Base-by-base conservation (phyloP, 495 filamentous ascomycete genomes). In the Neurospora sp. region DNA sequence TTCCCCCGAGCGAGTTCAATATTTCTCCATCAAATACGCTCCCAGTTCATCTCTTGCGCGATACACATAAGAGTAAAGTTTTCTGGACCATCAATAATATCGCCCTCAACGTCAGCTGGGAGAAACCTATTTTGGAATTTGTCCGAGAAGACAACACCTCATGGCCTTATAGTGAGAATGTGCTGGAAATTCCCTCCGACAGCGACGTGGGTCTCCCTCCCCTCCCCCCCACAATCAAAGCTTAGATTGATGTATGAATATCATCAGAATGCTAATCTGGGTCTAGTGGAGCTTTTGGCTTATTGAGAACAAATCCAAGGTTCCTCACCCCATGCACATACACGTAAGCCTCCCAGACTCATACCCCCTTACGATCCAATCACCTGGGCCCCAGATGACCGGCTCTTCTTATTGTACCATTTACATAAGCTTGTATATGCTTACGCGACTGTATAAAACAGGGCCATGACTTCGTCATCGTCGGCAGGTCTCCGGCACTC, bases 261-360 rank as follows among this genome's bases (percentile, higher is more conserved):
- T 66, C 5, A 62, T 62, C 24, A 62, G 24, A 54, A 24, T 66
- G 69, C 39, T 45, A 70, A 42, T 39, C 24, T n/a, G 31, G 24
- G 15, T 54, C 10, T n/a, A 77, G 73, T 73, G 71, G 66, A 74
- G 69, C 19, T 71, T 75, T 42, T 81, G 72, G 76, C 72, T 74
- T 43, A 78, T 74, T 39, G 73, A 83, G 76, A 83, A 83, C 72
- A 76, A 84, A 37, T 87, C 89, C 71, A 11, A 28, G 9, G 72
- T 79, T 34, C 71, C 45, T 24, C 85, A 81, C 70, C 87, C 86
- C 6, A 83, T 89, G 66, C 86, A 90, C 73, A 80, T 91, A 17
- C 86, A 89, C 76, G 75, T 76, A 71, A 72, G 73, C 71, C 54
- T 24, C 43, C 21, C 3, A 28, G 73, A 39, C 5, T 74, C 72